Base-by-base conservation (phyloP, 1,139 yeast species). In the Kurtzmaniella quercitrusa region DNA sequence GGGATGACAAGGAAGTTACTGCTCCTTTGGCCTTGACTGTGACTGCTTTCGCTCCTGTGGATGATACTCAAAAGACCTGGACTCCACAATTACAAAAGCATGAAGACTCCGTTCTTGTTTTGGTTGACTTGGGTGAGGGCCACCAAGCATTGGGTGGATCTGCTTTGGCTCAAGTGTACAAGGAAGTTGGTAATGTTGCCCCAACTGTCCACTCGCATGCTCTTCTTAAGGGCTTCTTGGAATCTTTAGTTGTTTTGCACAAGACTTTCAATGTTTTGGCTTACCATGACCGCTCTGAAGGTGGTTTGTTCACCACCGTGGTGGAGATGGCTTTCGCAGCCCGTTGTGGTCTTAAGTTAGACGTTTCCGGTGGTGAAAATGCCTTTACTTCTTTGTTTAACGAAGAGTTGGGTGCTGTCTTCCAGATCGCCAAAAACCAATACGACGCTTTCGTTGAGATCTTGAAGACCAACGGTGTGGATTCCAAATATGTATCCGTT, bases 301-400 rank as follows among this genome's bases (percentile, higher is more conserved):
- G 99, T 76, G 99, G 99, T 59, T 73, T 91, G 55, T 69, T 91
- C 47, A 82, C 87, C 40, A 84, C 98, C 8, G 70, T 87, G 39
- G 68, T 85, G 36, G 99, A 94, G 69, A 93, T 94, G 98, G 95
- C 96, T 1, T 94, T 94, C 69, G 96, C 98, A 39, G 91, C 94
- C 26, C 84, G 98, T 68, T 78, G 81, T 45, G 99, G 98, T 50
- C 60, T 91, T 47, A 68, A 76, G 40, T 61, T 86, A 43, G 58
- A 61, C 37, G 47, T 74, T 38, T 44, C 51, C 8, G 65, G 68
- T 28, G 54, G 57, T 26, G 65, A 65, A 22, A 74, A 73, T 44
- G 57, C 64, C 20, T 66, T 78, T 43, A 66, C 78, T n/a, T 71
- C 73, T 39, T 71, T 91, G 53, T 94, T 93, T 72, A 86, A 84